phyloP scores from a whole-genome alignment of 1,284 basidiomycete genomes.

The Marasmius fiardii region DNA sequence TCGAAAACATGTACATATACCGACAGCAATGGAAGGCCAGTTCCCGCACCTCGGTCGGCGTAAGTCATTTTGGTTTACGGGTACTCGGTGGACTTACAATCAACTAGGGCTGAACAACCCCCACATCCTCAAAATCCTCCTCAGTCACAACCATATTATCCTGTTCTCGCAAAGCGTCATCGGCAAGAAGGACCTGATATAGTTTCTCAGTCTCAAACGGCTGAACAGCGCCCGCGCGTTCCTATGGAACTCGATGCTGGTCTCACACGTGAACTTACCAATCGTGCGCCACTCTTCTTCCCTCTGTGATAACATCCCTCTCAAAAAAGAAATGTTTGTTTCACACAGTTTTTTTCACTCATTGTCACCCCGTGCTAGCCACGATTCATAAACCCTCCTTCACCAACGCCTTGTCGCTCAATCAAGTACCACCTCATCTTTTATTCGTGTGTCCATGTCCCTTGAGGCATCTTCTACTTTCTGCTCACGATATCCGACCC shows the following conservation, averaged over 20 bases:
- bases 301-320: conserved; percentile 1
- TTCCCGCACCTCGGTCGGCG: conserved; percentile 57
- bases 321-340: conserved; percentile 6
- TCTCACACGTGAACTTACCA: conserved; percentile 70
- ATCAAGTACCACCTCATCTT: conserved; percentile 63
- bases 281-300: conserved; percentile 47
- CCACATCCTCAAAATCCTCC: background rate
- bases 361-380: conserved; percentile 70
- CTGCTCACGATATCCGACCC: background rate
- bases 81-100: conserved; percentile 8
- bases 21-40: conserved; percentile 71
- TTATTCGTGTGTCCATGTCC: conserved; percentile 27
- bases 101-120: conserved; percentile 6
- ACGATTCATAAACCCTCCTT: conserved; percentile 77
- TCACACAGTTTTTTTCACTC: conserved; percentile 70
- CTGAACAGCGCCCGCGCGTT: conserved; percentile 28
- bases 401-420: conserved; percentile 56
- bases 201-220: conserved; percentile 29
- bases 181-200: background rate
- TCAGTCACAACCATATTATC: conserved; percentile 4
- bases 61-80: background rate
- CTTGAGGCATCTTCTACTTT: background rate
- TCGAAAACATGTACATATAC: conserved; percentile 79
- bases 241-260: conserved; percentile 53
- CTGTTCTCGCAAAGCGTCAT: background rate